Conservation (phyloP, 1,139 yeast species). For the Yamadazyma triangularis region DNA sequence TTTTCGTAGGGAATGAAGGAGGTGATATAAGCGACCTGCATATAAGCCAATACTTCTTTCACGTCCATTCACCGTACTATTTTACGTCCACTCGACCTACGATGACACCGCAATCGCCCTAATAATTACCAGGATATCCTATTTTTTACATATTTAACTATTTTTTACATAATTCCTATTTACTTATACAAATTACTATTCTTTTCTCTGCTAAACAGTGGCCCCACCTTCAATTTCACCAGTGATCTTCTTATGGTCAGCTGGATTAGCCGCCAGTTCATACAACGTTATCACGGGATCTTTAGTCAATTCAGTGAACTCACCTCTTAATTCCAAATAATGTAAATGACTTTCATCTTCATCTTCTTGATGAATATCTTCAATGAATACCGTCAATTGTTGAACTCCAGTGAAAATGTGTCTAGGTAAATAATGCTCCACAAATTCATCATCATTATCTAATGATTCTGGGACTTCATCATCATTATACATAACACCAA, state of each 20-base stretch:
- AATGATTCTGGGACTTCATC: constrained; percentile 28
- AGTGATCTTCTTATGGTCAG: constrained; percentile 57
- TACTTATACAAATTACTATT: no score
- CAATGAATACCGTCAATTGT: constrained; percentile 62
- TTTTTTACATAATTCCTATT: no score
- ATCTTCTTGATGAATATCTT: constrained; percentile 63
- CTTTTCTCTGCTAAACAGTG: no score
- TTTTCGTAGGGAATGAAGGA: no score
- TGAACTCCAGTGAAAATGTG: constrained; percentile 69
- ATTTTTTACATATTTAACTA: no score
- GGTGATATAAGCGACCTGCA: no score
- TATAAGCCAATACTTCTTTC: no score
- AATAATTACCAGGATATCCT: no score
- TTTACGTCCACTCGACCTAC: no score
- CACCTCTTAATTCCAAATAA: constrained; percentile 81
- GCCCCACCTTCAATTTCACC: no score
- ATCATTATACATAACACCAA: constrained; percentile 39
- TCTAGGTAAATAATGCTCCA: constrained; percentile 80
- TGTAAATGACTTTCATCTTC: constrained; percentile 52
- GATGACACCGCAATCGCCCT: no score
- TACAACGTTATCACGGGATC: constrained; percentile 75
- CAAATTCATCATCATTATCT: constrained; percentile 50
- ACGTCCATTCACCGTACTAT: no score
- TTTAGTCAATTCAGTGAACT: constrained; percentile 53
- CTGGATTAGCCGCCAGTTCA: constrained; percentile 91